Conservation (phyloP, 495 filamentous ascomycete species). For the Cercophora samala region DNA sequence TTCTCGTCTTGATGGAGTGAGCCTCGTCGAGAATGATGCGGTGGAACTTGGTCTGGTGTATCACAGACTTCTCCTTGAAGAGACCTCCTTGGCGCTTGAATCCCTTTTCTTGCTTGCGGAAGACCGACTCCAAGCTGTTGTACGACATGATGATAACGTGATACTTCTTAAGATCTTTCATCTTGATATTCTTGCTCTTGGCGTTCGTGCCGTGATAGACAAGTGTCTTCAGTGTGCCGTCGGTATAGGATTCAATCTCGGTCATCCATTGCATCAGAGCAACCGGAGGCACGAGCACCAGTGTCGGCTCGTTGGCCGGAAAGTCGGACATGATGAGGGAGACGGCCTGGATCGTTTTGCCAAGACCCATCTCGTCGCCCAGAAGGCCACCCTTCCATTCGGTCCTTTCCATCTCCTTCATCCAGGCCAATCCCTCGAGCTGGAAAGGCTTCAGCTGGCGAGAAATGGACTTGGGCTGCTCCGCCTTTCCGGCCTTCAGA, state of each 20-base stretch:
- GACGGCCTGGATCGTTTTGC: slow-evolving; percentile 96
- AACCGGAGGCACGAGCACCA: slow-evolving; percentile 91
- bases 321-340: slow-evolving; percentile 97
- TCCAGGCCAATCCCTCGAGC: slow-evolving; percentile 89
- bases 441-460: slow-evolving; percentile 88
- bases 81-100: slow-evolving; percentile 72
- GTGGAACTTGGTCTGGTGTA: slow-evolving; percentile 85
- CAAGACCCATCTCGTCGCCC: slow-evolving; percentile 97
- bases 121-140: slow-evolving; percentile 85
- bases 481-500: slow-evolving; percentile 61
- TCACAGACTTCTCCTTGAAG: slow-evolving; percentile 72
- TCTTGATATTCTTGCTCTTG: slow-evolving; percentile 69
- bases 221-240: slow-evolving; percentile 81
- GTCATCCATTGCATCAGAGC: slow-evolving; percentile 96
- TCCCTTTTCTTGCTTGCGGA: slow-evolving; percentile 88
- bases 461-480: slow-evolving; percentile 74
- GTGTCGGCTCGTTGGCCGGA: slow-evolving; percentile 71
- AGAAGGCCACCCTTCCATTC: slow-evolving; percentile 83
- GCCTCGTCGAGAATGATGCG: slow-evolving; percentile 94
- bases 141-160: slow-evolving; percentile 97
- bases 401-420: slow-evolving; percentile 81
- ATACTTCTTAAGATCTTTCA: slow-evolving; percentile 71
- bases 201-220: slow-evolving; percentile 84
- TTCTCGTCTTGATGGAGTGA: slow-evolving; percentile 89
- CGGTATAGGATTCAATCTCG: slow-evolving; percentile 88